Conservation (phyloP, 495 filamentous ascomycete species). For the Penicillium tannophilum region DNA sequence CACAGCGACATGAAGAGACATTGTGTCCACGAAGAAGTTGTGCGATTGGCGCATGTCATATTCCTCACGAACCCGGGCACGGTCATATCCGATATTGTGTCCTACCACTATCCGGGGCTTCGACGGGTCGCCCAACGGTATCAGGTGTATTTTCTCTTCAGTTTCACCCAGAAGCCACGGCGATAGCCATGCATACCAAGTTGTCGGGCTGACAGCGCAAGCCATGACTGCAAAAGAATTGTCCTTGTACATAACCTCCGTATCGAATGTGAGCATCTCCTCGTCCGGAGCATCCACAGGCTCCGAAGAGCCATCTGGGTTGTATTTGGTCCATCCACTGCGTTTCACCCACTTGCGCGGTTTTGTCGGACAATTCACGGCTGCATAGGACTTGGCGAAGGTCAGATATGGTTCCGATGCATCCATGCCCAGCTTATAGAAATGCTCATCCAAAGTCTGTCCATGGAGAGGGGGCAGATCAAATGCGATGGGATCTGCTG, state of each 20-base stretch:
- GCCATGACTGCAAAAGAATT: constrained; percentile 94
- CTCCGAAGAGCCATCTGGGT: constrained; percentile 68
- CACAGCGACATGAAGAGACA: constrained; percentile 96
- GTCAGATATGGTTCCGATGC: constrained; percentile 84
- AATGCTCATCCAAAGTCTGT: constrained; percentile 87
- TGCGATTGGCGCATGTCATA: constrained; percentile 79
- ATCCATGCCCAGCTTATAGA: constrained; percentile 86
- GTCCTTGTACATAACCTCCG: constrained; percentile 94
- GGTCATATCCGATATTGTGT: constrained; percentile 95
- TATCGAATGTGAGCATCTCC: constrained; percentile 86
- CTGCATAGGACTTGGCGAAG: constrained; percentile 72
- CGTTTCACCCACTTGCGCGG: constrained; percentile 77
- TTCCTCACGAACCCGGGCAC: constrained; percentile 85
- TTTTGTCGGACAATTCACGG: constrained; percentile 64
- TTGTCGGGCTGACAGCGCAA: constrained; percentile 80
- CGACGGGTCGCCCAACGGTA: constrained; percentile 78
- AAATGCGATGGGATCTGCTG: constrained; percentile 77
- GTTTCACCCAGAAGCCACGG: constrained; percentile 91
- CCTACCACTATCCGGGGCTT: constrained; percentile 78
- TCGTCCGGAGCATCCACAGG: constrained; percentile 76
- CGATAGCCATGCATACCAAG: constrained; percentile 97
- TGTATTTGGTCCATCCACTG: constrained; percentile 95
- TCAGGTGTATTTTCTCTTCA: constrained; percentile 72
- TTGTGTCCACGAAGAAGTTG: constrained; percentile 93
- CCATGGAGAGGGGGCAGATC: constrained; percentile 82